Base-by-base conservation (phyloP, 1,284 basidiomycete genomes). In the Cutaneotrichosporon cavernicola region DNA sequence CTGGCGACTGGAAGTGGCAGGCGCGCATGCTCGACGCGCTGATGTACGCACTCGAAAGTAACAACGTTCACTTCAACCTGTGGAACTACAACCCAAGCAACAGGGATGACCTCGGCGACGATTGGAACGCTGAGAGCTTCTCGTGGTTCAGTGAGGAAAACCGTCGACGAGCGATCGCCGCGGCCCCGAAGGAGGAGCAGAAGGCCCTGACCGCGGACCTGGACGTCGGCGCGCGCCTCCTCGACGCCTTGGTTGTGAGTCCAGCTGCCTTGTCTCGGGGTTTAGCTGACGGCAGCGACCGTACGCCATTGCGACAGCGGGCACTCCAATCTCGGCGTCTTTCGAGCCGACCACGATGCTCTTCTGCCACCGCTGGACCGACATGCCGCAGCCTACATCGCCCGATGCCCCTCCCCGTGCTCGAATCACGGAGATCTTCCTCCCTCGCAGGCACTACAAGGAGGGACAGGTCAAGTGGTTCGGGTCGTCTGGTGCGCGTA, bases 11-110 rank as follows among this genome's bases (percentile, higher is more conserved):
- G 80, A 85, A 80, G 31, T 91, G 87, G 89, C 92, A 95, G 71
- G 75, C 84, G 32, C 84, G 87, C 53, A 92, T 92, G 91, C 92
- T 94, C 89, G 92, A 94, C 72, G 90, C 90, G 0, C 83, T 94
- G 84, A 84, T 93, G 60, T 88, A 87, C 10, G 92, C 82, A 0
- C 80, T 94, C 11, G 92, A 95, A 73, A 82, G 83, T 9, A 85
- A 86, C 10, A 82, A 90, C 52, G 83, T 91, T 38, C 88, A 88
- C 5, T 94, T 91, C 81, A 92, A 90, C 4, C 81, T 97, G 26
- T 97, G 95, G 96, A 93, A 91, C 69, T 98, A 97, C 79, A 97
- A 97, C 74, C 91, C 94, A 0, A 83, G 85, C 60, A 97, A 97
- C 79, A 85, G 86, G 47, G 91, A 96, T 71, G 75, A 80, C 22